Base-by-base conservation (phyloP, 2,329 filamentous ascomycete species). In the Xylariaceae sp. region DNA sequence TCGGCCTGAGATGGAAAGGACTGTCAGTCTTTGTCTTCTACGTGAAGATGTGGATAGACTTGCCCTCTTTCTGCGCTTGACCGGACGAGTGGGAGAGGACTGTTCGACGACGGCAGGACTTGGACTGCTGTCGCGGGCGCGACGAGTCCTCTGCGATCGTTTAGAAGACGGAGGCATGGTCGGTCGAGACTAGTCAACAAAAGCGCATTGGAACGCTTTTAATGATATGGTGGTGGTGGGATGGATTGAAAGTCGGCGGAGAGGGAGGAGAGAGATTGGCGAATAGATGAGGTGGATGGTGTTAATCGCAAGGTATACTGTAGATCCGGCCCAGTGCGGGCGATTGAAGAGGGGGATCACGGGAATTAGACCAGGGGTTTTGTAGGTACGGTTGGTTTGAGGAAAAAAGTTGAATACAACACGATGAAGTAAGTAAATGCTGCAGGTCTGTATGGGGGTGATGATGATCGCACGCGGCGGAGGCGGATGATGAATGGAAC, bases 11-110 rank as follows among this genome's bases (percentile, higher is more conserved):
- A 16, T 22, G 38, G 49, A 22, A 12, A 16, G 43, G 14, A 25
- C 44, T 22, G 39, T 57, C 43, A 56, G 48, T 37, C 50, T 39
- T 22, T 16, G 17, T 36, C 2, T 36, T 4, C 5, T 14, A 29
- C 3, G 20, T 7, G 11, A 38, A 17, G 7, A 29, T 4, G 35
- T 16, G 38, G 40, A 38, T 45, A 27, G 47, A 19, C 48, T 58
- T 7, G 79, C 78, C 73, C 78, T 80, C 69, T 75, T 83, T 67
- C 80, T 77, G 59, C 80, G 79, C 69, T 84, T 84, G 10, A 74
- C 68, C n/a, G 80, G 80, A 43, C 79, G 75, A 47, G 73, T 77
- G 12, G 80, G 80, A 4, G 80, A 83, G 21, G 79, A 79, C 37
- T 75, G 71, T 35, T 76, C 72, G 40, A 61, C 58, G 35, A 61